Base-by-base conservation (phyloP, 257 asterid genomes). In the Fraxinus quadrangulata region DNA sequence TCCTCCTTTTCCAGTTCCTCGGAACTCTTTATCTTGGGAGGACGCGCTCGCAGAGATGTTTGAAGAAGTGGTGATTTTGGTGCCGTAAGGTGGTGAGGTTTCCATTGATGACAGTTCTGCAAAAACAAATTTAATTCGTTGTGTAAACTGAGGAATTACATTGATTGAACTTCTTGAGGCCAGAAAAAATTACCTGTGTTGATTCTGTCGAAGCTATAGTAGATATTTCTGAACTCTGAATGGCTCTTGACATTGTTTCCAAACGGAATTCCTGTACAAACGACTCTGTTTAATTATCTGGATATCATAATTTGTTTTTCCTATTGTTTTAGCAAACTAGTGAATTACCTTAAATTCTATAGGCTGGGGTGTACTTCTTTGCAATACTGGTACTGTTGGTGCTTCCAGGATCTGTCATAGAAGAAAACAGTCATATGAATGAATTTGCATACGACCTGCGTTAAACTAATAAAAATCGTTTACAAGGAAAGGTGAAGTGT, bases 231-330 rank as follows among this genome's bases (percentile, higher is more conserved):
- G 87, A 89, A 72, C 83, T 88, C 67, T 85, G 94, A 74, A 31
- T 86, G 84, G 96, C 99, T 84, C 98, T 87, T 67, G 96, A 80
- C 97, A 88, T 93, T 71, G 99, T 95, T 81, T 90, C 92, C 82
- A 93, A 87, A 82, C 88, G 97, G 81, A 95, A 95, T 84, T 95
- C 99, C 99, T 94, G 89, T 81, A 37, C 63, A 83, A 65, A 81
- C 49, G 65, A 68, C n/a, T 16, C 67, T 47, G 51, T 68, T 78
- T 70, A 6, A 54, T 74, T 49, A 73, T 37, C 76, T 73, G 61
- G 40, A 42, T 70, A 63, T 51, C 59, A 45, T 49, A n/a, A 37
- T 78, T 30, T 23, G 13, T 39, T 31, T 61, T 77, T 33, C 23
- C 13, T n/a, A 66, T 45, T 34, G 75, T 76, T 74, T 63, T 11